phyloP scores from a whole-genome alignment of 257 asterid species.

The Gentiana straminea region DNA sequence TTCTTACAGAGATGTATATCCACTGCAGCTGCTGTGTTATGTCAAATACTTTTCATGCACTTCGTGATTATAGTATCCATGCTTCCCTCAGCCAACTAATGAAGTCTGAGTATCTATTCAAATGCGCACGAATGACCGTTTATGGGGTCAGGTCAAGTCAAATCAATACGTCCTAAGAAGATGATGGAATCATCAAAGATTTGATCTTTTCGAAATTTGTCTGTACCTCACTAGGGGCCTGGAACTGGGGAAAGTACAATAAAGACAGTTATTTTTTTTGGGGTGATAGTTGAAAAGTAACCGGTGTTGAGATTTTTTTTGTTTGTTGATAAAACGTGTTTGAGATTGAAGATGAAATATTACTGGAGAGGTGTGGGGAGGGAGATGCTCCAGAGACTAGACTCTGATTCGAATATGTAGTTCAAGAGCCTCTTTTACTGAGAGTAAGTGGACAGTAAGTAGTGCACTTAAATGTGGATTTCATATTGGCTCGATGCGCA shows the following conservation, averaged over 20 bases:
- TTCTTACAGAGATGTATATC: slow-evolving; percentile 47
- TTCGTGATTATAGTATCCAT: slow-evolving; percentile 50
- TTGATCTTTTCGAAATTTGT: too few relatives aligned
- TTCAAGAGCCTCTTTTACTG: slow-evolving; percentile 39
- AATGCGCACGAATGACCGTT: too few relatives aligned
- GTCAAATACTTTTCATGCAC: slow-evolving; percentile 45
- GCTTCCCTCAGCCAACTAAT: slow-evolving; percentile 37
- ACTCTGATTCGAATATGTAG: slow-evolving; percentile 43
- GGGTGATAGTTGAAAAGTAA: slow-evolving; percentile 6
- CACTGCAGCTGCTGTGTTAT: slow-evolving; percentile 53
- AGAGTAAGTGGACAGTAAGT: too few relatives aligned
- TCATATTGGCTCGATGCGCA: too few relatives aligned
- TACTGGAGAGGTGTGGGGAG: slow-evolving; percentile 38
- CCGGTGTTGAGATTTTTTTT: slow-evolving; percentile 23
- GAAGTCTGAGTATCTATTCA: slow-evolving; percentile 2
- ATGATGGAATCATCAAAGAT: too few relatives aligned
- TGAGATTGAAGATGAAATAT: slow-evolving; percentile 48
- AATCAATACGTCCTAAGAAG: too few relatives aligned
- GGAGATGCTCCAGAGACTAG: slow-evolving; percentile 38
- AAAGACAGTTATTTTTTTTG: too few relatives aligned
- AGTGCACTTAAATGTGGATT: too few relatives aligned
- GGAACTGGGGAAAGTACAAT: too few relatives aligned
- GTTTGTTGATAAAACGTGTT: slow-evolving; percentile 28
- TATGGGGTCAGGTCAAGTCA: too few relatives aligned
- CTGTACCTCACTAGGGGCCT: too few relatives aligned